Evolutionary conservation across 306 rosid genomes (phyloP).

Genomic region (Calophaca sinica): DNA sequence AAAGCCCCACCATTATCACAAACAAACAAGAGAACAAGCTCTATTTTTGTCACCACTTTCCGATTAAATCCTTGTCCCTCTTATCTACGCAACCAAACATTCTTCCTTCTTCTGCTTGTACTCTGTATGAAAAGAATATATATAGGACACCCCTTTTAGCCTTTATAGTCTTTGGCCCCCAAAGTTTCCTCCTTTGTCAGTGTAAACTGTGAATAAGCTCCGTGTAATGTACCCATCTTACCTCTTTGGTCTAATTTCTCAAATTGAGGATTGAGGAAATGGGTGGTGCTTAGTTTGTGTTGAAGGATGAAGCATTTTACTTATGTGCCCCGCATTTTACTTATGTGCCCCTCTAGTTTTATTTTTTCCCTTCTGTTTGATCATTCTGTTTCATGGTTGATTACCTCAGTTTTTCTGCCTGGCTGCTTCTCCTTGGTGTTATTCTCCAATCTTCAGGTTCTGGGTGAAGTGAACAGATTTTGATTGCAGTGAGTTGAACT

Average conservation of each 20-base stretch:
- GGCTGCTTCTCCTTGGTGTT: not conserved
- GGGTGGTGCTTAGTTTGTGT: not conserved
- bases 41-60: not conserved
- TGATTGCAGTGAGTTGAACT: no score
- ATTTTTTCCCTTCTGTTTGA: no score
- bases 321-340: no score
- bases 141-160: conserved; percentile 13
- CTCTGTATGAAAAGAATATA: conserved; percentile 11
- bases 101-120: not conserved
- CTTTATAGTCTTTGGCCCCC: not conserved
- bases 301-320: no score
- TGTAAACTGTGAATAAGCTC: not conserved
- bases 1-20: conserved; percentile 11
- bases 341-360: no score
- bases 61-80: conserved; percentile 23
- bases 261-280: not conserved
- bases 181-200: conserved; percentile 8
- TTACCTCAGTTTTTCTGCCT: not conserved
- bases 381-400: not conserved
- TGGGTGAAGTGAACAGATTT: not conserved
- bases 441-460: not conserved
- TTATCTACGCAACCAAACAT: conserved; percentile 24
- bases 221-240: no score
- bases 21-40: not conserved
- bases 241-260: no score